These are phyloP conservation scores for Magnusiomyces sp. DNA, from an alignment of 1,139 yeast species.

Conservation along the genomic window DNA sequence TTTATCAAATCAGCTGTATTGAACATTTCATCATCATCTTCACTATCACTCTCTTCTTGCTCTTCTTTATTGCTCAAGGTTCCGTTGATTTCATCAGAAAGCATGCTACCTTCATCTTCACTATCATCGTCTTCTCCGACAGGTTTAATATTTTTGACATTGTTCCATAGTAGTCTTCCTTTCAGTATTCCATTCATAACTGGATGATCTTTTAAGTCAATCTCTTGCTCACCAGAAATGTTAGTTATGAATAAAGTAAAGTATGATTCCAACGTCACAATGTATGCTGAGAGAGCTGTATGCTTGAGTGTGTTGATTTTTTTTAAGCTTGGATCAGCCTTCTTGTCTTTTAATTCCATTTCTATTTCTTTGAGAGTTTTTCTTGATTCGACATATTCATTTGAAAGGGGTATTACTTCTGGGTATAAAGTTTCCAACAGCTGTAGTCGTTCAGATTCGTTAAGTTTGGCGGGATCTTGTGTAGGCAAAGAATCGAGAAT, in stretches of 20 bases:
- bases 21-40: slow-evolving; percentile 18
- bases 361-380: slow-evolving; percentile 37
- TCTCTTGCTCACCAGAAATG: slow-evolving; percentile 42
- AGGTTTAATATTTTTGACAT: slow-evolving; percentile 21
- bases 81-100: slow-evolving; percentile 6
- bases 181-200: slow-evolving; percentile 80
- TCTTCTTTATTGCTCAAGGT: slow-evolving; percentile 10
- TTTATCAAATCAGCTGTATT: slow-evolving; percentile 12
- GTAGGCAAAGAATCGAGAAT: slow-evolving; percentile 25
- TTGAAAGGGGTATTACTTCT: slow-evolving; percentile 69
- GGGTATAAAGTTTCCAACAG: slow-evolving; percentile 43
- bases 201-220: slow-evolving; percentile 73
- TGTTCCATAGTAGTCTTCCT: slow-evolving; percentile 81
- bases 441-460: slow-evolving; percentile 28
- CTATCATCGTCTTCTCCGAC: slow-evolving; percentile 15
- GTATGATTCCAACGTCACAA: slow-evolving; percentile 67
- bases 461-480: slow-evolving; percentile 35
- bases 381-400: slow-evolving; percentile 48
- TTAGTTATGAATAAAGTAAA: slow-evolving; percentile 61
- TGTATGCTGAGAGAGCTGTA: slow-evolving; percentile 45
- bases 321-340: slow-evolving; percentile 23
- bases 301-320: slow-evolving; percentile 41
- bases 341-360: slow-evolving; percentile 17
- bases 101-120: slow-evolving; percentile 12
- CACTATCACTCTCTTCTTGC: slow-evolving; percentile 18